These are phyloP conservation scores for Boletales sp. DNA, from an alignment of 768 basidiomycete species.

Conservation along the genomic window DNA sequence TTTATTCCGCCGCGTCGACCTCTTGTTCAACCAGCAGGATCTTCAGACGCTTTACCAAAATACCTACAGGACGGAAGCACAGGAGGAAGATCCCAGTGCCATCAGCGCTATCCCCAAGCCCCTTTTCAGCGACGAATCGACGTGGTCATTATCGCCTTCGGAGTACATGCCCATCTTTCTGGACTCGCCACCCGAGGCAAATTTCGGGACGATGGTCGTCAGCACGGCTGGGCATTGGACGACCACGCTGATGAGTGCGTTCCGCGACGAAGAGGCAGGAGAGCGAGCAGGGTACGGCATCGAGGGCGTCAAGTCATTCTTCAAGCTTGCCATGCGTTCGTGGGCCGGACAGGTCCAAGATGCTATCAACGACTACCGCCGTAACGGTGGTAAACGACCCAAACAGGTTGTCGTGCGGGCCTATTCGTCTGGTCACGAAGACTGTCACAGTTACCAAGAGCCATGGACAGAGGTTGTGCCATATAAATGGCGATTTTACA, in stretches of 20 bases:
- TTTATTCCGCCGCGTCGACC: conserved; percentile 62
- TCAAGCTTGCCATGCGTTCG: conserved; percentile 49
- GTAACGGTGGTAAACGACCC: conserved; percentile 21
- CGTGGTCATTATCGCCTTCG: conserved; percentile 50
- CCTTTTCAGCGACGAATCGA: conserved; percentile 54
- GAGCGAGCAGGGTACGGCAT: conserved; percentile 45
- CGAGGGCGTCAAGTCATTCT: conserved; percentile 52
- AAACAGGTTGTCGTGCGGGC: conserved; percentile 54
- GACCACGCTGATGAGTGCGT: conserved; percentile 46
- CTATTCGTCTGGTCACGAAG: conserved; percentile 64
- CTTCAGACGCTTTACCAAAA: conserved; percentile 42
- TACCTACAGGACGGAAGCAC: conserved; percentile 15
- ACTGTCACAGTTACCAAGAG: conserved; percentile 47
- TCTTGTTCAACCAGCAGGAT: conserved; percentile 49
- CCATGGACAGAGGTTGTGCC: conserved; percentile 48
- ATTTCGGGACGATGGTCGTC: conserved; percentile 60
- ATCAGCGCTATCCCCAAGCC: conserved; percentile 25
- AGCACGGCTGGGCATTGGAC: conserved; percentile 74
- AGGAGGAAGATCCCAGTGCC: conserved; percentile 9
- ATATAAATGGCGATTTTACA: conserved; percentile 51
- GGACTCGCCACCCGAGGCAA: conserved; percentile 39
- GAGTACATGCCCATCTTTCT: conserved; percentile 54
- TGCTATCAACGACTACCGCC: conserved; percentile 35
- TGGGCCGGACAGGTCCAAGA: conserved; percentile 55
- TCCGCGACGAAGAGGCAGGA: conserved; percentile 30